Conservation (phyloP, 257 asterid species). For the Henckelia pumila region DNA sequence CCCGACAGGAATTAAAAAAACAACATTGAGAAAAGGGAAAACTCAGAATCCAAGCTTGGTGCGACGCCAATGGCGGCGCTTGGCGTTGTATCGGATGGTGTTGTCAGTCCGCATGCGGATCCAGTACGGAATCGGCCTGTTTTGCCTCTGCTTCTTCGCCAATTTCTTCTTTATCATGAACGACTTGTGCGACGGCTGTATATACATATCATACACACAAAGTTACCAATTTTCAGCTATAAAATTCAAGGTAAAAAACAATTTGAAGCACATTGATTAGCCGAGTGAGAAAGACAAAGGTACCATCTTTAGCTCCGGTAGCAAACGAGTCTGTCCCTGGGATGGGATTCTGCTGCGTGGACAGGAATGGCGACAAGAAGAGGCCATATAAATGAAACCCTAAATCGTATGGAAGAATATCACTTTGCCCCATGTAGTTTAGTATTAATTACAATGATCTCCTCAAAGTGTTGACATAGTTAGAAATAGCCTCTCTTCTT, state of each 20-base stretch:
- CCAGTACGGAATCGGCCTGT: conserved; percentile 85
- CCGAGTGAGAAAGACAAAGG: not conserved
- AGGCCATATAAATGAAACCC: not conserved
- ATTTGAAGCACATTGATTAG: not conserved
- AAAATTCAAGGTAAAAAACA: not conserved
- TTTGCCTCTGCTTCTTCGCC: conserved; percentile 91
- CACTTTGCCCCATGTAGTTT: not conserved
- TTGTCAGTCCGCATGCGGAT: conserved; percentile 81
- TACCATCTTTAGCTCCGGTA: conserved; percentile 34
- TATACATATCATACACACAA: conserved; percentile 14
- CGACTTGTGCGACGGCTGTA: conserved; percentile 79
- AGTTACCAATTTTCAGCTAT: not conserved
- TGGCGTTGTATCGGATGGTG: conserved; percentile 88
- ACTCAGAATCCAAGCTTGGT: conserved; percentile 84
- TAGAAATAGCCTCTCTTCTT: too few species aligned
- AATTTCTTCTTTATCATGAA: conserved; percentile 87
- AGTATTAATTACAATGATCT: not conserved
- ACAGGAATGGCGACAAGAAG: not conserved
- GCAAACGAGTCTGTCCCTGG: conserved; percentile 16
- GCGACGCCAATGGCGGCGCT: conserved; percentile 97
- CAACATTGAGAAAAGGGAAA: conserved; percentile 1
- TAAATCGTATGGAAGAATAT: not conserved
- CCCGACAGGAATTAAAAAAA: conserved; percentile 19
- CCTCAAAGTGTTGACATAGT: not conserved
- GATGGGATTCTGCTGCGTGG: conserved; percentile 26